Percentiles rank a stretch among this genome's conserved stretches.
phyloP scores from a whole-genome alignment of 2,329 filamentous ascomycete genomes.

The Calonectria hongkongensis region DNA sequence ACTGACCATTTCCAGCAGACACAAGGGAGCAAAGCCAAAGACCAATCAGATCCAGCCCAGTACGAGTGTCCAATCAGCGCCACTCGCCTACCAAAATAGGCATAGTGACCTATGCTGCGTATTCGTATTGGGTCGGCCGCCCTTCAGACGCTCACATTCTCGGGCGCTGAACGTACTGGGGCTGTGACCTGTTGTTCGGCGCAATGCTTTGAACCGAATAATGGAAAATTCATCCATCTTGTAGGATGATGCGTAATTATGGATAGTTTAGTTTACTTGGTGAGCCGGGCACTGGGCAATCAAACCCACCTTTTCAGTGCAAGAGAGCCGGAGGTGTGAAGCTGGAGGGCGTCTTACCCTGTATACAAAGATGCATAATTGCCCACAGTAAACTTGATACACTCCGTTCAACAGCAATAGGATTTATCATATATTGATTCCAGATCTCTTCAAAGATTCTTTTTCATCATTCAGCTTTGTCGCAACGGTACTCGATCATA shows the following conservation, averaged over 20 bases:
- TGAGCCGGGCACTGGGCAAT: background rate
- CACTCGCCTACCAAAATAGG: too few relatives aligned
- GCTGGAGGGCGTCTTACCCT: background rate
- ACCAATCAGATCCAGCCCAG: background rate
- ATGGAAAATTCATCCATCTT: background rate
- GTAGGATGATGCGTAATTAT: background rate
- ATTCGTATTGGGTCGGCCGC: constrained; percentile 20
- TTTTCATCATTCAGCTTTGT: too few relatives aligned
- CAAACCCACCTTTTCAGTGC: background rate
- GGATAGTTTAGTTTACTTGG: background rate
- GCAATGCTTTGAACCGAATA: background rate
- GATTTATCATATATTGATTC: too few relatives aligned
- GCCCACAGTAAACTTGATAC: background rate
- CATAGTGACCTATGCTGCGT: background rate
- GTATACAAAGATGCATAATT: background rate
- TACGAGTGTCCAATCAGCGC: constrained; percentile 2
- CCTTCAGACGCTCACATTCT: background rate
- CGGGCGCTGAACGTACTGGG: background rate
- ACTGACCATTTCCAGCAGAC: background rate
- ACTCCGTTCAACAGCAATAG: background rate
- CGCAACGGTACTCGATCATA: too few relatives aligned
- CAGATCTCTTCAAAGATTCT: background rate
- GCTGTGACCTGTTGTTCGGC: background rate
- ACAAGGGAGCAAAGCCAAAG: background rate
- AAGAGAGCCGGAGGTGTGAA: background rate